Evolutionary conservation across 352 stramenopile genomes (phyloP).

Genomic region (Elongisporangium undulatum): DNA sequence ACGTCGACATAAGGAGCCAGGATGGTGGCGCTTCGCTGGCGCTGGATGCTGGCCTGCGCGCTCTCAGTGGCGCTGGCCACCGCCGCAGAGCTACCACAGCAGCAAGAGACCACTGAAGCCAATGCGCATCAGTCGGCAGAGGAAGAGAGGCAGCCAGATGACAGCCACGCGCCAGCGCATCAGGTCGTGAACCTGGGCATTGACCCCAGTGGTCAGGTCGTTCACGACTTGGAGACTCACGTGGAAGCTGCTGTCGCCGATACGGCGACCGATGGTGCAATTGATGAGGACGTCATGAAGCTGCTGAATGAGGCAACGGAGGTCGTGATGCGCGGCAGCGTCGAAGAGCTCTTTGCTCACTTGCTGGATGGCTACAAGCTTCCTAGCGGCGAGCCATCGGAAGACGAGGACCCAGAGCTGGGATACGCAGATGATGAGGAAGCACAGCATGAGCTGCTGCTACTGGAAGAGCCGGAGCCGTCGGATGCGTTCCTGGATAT

Average conservation of each 20-base stretch:
- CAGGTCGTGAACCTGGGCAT: background rate
- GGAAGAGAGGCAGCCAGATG: background rate
- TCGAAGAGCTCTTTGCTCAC: background rate
- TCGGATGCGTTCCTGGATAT: slow-evolving; percentile 45
- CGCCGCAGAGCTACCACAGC: background rate
- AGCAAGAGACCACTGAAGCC: background rate
- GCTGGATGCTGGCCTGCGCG: background rate
- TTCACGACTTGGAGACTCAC: background rate
- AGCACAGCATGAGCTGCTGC: slow-evolving; percentile 6
- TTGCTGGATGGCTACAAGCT: background rate
- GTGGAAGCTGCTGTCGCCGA: background rate
- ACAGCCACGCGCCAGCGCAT: background rate
- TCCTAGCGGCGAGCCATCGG: background rate
- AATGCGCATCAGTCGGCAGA: background rate
- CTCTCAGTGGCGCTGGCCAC: background rate
- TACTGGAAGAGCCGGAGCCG: slow-evolving; percentile 15
- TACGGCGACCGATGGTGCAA: background rate
- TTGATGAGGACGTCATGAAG: background rate
- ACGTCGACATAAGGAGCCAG: background rate
- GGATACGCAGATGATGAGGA: slow-evolving; percentile 1
- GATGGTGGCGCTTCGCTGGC: background rate
- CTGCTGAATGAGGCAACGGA: background rate
- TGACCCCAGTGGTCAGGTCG: background rate
- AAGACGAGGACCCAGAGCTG: background rate
- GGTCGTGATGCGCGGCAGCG: background rate